phyloP scores from a whole-genome alignment of 441 rosid species.

The Gossypium lobatum region DNA sequence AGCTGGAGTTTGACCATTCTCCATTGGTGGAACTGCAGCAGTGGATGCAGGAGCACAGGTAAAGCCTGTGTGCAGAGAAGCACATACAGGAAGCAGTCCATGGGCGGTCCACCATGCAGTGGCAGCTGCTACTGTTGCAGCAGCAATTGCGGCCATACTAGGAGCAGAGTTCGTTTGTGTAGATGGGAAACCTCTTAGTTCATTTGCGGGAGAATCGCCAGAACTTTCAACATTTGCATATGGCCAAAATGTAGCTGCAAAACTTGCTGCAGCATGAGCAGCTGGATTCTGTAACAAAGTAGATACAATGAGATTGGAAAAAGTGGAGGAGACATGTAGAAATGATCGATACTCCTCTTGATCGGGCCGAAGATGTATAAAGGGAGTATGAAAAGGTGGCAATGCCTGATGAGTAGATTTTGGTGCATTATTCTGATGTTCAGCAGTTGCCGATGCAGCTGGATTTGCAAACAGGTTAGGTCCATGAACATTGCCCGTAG shows the following conservation, averaged over 20 bases:
- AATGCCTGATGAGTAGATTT: conserved; percentile 42
- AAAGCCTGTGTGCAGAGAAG: conserved; percentile 51
- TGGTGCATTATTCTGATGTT: conserved; percentile 33
- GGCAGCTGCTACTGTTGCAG: conserved; percentile 95
- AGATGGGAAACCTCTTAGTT: conserved; percentile 37
- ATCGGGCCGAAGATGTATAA: conserved; percentile 34
- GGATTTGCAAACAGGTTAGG: conserved; percentile 40
- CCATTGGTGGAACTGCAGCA: conserved; percentile 33
- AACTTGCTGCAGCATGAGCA: conserved; percentile 86
- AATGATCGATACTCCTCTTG: conserved; percentile 69
- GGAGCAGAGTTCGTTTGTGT: conserved; percentile 48
- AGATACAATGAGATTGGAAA: conserved; percentile 78
- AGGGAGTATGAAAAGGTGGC: conserved; percentile 50
- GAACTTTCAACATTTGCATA: conserved; percentile 47
- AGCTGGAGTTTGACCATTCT: conserved; percentile 31
- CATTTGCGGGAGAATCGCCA: conserved; percentile 43
- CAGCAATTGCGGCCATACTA: conserved; percentile 68
- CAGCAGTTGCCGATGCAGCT: conserved; percentile 54
- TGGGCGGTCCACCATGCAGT: conserved; percentile 98
- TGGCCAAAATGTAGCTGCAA: conserved; percentile 84
- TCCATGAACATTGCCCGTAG: conserved; percentile 42
- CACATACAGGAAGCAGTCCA: conserved; percentile 78
- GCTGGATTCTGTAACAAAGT: conserved; percentile 87
- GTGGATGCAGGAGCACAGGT: conserved; percentile 40
- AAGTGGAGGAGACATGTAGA: conserved; percentile 67